Evolutionary conservation across 1,284 basidiomycete genomes (phyloP).

Genomic region (Papiliotrema terrestris): DNA sequence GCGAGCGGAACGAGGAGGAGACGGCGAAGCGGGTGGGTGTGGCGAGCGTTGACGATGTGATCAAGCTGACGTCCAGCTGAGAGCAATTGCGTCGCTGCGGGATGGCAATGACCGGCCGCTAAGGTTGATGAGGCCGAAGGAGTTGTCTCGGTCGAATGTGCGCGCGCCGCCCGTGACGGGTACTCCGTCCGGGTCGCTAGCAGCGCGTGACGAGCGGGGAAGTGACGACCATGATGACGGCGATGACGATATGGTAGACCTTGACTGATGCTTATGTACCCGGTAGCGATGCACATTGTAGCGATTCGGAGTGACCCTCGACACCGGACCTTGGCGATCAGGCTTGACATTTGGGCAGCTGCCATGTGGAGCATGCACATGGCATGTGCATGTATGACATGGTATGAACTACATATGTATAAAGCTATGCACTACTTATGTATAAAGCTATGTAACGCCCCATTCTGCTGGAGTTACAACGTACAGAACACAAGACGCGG

Average conservation of each 20-base stretch:
- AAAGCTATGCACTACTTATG: no score
- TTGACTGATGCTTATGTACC: conserved; percentile 3
- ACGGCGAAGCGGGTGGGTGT: conserved; percentile 23
- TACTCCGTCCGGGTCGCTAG: no score
- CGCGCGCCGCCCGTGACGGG: not conserved
- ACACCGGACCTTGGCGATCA: no score
- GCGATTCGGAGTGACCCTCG: no score
- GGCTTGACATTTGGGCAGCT: no score
- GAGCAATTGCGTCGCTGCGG: conserved; percentile 8
- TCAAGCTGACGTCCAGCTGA: conserved; percentile 2
- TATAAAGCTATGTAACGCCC: no score
- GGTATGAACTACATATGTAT: no score
- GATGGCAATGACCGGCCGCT: conserved; percentile 7
- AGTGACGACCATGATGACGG: not conserved
- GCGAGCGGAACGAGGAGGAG: conserved; percentile 19
- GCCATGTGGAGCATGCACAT: no score
- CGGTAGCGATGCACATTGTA: no score
- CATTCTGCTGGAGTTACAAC: no score
- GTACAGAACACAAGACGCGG: no score
- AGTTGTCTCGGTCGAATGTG: conserved; percentile 8
- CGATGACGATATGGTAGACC: conserved; percentile 10
- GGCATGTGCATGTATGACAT: no score
- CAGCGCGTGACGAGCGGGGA: not conserved
- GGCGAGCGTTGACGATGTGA: not conserved
- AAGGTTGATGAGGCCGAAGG: conserved; percentile 7